Evolutionary conservation across 208 protist genomes (phyloP).

Genomic region (Trypanosoma boissoni): DNA sequence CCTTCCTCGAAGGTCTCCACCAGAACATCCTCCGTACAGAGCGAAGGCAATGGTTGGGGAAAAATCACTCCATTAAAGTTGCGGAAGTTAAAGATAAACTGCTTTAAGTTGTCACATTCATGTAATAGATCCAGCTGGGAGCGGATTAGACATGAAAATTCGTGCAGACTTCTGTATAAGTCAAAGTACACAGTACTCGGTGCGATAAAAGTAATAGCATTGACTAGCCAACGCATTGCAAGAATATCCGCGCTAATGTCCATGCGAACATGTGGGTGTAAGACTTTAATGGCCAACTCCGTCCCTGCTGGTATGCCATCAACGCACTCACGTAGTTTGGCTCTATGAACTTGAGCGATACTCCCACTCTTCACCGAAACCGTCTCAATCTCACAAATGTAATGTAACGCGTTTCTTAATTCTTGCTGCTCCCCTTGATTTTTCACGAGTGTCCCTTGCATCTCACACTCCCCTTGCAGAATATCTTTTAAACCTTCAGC

Average conservation of each 20-base stretch:
- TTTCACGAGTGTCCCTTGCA: not conserved
- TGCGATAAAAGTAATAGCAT: conserved; percentile 40
- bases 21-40: conserved; percentile 62
- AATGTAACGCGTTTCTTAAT: conserved; percentile 40
- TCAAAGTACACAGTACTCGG: conserved; percentile 67
- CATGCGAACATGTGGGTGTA: conserved; percentile 81
- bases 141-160: conserved; percentile 80
- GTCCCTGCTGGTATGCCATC: conserved; percentile 76
- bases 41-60: conserved; percentile 64
- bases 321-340: conserved; percentile 58
- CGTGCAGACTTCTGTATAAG: conserved; percentile 49
- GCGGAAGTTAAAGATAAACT: conserved; percentile 86
- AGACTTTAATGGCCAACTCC: conserved; percentile 90
- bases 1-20: conserved; percentile 91
- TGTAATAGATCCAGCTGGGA: conserved; percentile 84
- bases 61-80: conserved; percentile 73
- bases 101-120: conserved; percentile 84
- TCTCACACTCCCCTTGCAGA: not conserved
- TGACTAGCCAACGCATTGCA: conserved; percentile 63
- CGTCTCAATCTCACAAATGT: conserved; percentile 73
- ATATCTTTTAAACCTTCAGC: conserved; percentile 7
- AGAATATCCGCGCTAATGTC: conserved; percentile 67
- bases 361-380: conserved; percentile 88
- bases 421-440: not conserved
- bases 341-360: conserved; percentile 91